Evolutionary conservation across 1,139 yeast genomes (phyloP).

Genomic region (Schizosaccharomyces versatilis): DNA sequence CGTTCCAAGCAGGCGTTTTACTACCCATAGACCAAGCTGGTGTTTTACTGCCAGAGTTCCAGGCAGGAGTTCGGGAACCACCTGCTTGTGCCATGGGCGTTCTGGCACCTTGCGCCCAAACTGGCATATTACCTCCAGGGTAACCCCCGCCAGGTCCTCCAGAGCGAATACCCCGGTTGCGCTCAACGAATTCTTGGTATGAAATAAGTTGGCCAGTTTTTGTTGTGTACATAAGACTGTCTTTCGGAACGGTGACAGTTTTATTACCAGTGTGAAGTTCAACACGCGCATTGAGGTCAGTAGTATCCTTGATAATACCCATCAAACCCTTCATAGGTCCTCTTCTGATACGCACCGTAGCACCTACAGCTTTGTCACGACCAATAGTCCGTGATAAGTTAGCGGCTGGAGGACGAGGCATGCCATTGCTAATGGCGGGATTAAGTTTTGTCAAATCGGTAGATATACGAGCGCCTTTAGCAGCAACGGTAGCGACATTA

Average conservation of each 20-base stretch:
- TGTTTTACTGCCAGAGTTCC: conserved; percentile 32
- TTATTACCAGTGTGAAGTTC: conserved; percentile 86
- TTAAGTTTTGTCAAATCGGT: conserved; percentile 59
- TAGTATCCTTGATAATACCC: conserved; percentile 85
- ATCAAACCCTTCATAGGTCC: conserved; percentile 81
- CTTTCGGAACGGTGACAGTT: conserved; percentile 63
- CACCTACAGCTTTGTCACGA: conserved; percentile 58
- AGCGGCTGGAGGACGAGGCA: conserved; percentile 29
- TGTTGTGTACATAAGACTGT: conserved; percentile 38
- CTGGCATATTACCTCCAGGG: conserved; percentile 1
- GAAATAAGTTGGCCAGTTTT: conserved; percentile 42
- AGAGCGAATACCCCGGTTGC: conserved; percentile 19
- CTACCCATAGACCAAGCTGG: conserved; percentile 28
- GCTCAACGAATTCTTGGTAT: conserved; percentile 57
- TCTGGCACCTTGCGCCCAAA: conserved; percentile 7
- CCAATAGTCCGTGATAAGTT: conserved; percentile 33
- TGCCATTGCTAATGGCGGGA: conserved; percentile 26
- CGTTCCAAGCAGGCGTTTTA: conserved; percentile 19
- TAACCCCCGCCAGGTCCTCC: conserved; percentile 3
- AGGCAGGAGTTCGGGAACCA: conserved; percentile 22
- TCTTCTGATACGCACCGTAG: conserved; percentile 64
- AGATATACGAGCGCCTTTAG: conserved; percentile 46
- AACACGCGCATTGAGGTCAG: conserved; percentile 72
- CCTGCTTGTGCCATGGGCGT: conserved; percentile 15
- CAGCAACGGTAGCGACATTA: conserved; percentile 63